phyloP scores from a whole-genome alignment of 2,329 filamentous ascomycete genomes.

The Chrysosporium keratinophilum region DNA sequence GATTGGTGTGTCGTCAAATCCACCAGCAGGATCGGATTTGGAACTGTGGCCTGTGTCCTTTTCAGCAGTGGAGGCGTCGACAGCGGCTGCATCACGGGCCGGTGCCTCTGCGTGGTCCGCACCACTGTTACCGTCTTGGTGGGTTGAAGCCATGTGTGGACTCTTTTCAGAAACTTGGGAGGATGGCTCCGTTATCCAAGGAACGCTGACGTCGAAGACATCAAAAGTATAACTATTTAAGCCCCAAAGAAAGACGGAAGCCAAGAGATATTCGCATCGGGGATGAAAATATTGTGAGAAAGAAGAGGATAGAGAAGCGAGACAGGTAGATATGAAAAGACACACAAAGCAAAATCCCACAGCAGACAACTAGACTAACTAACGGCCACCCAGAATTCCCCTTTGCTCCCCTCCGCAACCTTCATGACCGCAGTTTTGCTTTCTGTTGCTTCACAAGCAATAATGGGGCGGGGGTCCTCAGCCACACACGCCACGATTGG shows the following conservation, averaged over 20 bases:
- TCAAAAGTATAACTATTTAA: background rate
- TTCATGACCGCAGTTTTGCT: background rate
- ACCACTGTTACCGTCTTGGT: background rate
- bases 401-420: too few species aligned
- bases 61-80: background rate
- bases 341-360: background rate
- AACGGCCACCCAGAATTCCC: background rate
- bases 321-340: background rate
- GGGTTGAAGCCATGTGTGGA: background rate
- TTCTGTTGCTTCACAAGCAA: background rate
- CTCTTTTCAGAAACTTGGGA: background rate
- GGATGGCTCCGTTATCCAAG: background rate
- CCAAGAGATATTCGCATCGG: background rate
- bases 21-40: constrained; percentile 52
- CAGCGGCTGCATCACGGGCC: background rate
- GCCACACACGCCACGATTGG: constrained; percentile 7
- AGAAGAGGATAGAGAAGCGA: background rate
- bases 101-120: background rate
- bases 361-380: background rate
- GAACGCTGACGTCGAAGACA: background rate
- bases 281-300: background rate
- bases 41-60: constrained; percentile 4
- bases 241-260: background rate
- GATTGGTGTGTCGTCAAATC: constrained; percentile 69
- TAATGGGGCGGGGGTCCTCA: background rate